Conservation (phyloP, 441 rosid species). For the Populus hybrid region DNA sequence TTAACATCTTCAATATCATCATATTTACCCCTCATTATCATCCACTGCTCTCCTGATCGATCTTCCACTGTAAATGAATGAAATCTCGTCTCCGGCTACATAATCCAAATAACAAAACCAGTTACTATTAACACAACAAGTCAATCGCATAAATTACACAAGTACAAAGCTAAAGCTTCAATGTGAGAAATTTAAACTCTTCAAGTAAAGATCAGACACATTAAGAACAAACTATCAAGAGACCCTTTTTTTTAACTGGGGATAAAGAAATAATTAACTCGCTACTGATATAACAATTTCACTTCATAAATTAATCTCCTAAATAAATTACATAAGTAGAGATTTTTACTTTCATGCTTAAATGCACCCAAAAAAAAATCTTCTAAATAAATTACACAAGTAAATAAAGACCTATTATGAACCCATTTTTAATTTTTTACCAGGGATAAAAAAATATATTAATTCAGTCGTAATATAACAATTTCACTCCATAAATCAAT, state of each 20-base stretch:
- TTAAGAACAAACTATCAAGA: not conserved
- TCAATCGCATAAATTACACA: not conserved
- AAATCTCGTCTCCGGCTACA: slow-evolving; percentile 49
- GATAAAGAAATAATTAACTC: not conserved
- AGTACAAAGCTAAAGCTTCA: not conserved
- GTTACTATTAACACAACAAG: not conserved
- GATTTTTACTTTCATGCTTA: not conserved
- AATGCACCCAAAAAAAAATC: not conserved
- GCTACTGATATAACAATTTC: not conserved
- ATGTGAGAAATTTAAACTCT: not conserved
- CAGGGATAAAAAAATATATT: not conserved
- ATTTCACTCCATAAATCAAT: not conserved
- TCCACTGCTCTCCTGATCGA: slow-evolving; percentile 50
- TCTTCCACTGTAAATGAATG: slow-evolving; percentile 55
- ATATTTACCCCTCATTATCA: slow-evolving; percentile 12
- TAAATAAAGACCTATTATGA: not conserved
- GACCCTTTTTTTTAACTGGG: not conserved
- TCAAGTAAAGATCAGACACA: not conserved
- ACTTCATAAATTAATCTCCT: not conserved
- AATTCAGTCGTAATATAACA: not conserved
- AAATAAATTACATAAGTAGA: not conserved
- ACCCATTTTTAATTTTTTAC: not conserved
- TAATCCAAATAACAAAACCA: not conserved
- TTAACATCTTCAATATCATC: slow-evolving; percentile 34
- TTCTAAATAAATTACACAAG: not conserved